Conservation (phyloP, 768 basidiomycete genomes). For the Mycena kentingensis region DNA sequence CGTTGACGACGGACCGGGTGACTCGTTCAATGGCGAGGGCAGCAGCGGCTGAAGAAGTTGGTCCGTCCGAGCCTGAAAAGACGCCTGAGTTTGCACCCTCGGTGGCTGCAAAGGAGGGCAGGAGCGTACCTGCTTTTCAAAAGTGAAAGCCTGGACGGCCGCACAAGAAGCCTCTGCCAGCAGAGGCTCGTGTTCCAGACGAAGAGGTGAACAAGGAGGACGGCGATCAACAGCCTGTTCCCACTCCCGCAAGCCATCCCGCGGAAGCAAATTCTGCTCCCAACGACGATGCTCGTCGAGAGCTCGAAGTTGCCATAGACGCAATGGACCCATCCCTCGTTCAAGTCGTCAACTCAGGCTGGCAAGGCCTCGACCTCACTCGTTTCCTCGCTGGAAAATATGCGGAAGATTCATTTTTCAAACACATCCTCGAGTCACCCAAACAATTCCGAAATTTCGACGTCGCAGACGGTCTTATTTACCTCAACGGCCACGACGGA, state of each 20-base stretch:
- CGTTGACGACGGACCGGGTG: neutral
- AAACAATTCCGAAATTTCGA: conserved; percentile 23
- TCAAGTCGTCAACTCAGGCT: conserved; percentile 8
- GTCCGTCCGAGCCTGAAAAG: no score
- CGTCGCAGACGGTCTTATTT: conserved; percentile 17
- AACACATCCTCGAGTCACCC: conserved; percentile 7
- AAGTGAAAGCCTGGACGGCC: no score
- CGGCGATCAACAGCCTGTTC: no score
- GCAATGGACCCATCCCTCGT: conserved; percentile 5
- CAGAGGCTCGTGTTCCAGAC: no score
- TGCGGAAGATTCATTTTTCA: conserved; percentile 6
- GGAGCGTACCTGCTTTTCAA: conserved; percentile 2
- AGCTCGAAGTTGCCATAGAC: neutral
- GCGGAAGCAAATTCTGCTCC: no score
- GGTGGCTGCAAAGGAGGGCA: conserved; percentile 12
- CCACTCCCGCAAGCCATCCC: no score
- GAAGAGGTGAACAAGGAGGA: no score
- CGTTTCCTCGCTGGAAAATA: neutral
- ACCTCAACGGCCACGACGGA: conserved; percentile 7
- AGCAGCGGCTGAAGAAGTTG: no score
- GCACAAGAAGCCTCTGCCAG: no score
- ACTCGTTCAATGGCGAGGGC: conserved; percentile 1
- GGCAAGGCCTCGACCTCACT: conserved; percentile 6
- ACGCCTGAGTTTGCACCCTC: conserved; percentile 9
- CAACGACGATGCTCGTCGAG: no score